Evolutionary conservation across 1,139 yeast species (phyloP), one percentile per base, ranked within the genome.

Genomic region (Pichia inconspicua): DNA sequence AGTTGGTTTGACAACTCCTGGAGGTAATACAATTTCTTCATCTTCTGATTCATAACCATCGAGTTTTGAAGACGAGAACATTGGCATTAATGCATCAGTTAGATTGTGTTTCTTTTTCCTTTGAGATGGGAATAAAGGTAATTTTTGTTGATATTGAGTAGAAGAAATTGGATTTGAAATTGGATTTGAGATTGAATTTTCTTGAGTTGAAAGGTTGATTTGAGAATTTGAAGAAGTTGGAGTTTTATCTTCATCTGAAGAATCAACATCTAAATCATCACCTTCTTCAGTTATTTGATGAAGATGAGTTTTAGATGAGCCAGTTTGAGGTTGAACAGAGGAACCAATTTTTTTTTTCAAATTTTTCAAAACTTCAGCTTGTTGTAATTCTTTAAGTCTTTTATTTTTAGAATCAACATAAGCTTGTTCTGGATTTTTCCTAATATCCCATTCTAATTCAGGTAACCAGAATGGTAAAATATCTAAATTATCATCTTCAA

Each of bases 381-480:
- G 62, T 49, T 61, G 57, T 43, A 51, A 40, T 47, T 59, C 60
- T 44, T 58, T 60, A 8, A 56, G 39, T 42, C 53, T 59, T 42
- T 54, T 62, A 46, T 54, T 55, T 40, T 55, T 58, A 1, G 66
- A 60, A 47, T 63, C 67, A 45, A 61, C 70, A 58, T 79, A 81
- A 1, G 88, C 88, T 58, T 81, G 84, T 55, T 79, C 80, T 19
- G 94, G 94, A 58, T 84, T 84, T 54, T 77, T 77, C 57, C 87
- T 77, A 56, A 84, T 82, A 60, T 85, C 96, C 49, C 72, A 74
- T 62, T 92, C 97, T 58, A 92, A 72, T 54, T 90, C 97, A 53
- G 94, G 88, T 58, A 88, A 75, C 98, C 98, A 92, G 66, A 88
- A 85, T 47, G 98, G 98, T 55, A 92, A 73, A 55, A 84, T 81